Evolutionary conservation across 179 eudicot genomes (phyloP).

Genomic region (Camellia oleifera): DNA sequence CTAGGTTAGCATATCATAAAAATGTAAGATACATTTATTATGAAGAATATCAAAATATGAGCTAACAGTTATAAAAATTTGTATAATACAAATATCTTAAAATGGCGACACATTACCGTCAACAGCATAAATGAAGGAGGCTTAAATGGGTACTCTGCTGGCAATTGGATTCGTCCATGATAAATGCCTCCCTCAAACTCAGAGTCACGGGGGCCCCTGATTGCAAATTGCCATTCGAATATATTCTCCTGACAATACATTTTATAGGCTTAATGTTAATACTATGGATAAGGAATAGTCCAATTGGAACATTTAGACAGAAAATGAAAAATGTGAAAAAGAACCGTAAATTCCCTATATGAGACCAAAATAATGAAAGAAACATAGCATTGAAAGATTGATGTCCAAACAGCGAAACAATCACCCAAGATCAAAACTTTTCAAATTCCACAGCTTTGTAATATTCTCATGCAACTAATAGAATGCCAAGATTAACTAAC

Average conservation of each 20-base stretch:
- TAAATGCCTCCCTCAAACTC: conserved; percentile 98
- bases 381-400: not conserved
- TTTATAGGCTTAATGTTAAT: not conserved
- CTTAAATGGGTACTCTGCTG: conserved; percentile 91
- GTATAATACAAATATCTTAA: not conserved
- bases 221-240: conserved; percentile 99
- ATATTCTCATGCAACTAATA: not conserved
- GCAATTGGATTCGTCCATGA: conserved; percentile 94
- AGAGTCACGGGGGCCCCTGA: conserved; percentile 82
- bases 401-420: not conserved
- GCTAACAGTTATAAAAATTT: not conserved
- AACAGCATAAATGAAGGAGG: conserved; percentile 96
- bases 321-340: not conserved
- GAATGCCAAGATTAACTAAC: not conserved
- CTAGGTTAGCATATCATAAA: not conserved
- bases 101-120: conserved; percentile 48
- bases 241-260: conserved; percentile 67
- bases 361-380: no score
- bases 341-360: not conserved
- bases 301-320: no score
- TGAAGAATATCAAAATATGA: not conserved
- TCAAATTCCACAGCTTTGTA: not conserved
- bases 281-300: not conserved
- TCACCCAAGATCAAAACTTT: not conserved
- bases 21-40: not conserved